A percentile compares a stretch with the other conserved stretches of the same genome.
These are phyloP conservation scores for Aureobasidium sp. DNA, from an alignment of 2,329 filamentous ascomycete genomes.

Conservation along the genomic window DNA sequence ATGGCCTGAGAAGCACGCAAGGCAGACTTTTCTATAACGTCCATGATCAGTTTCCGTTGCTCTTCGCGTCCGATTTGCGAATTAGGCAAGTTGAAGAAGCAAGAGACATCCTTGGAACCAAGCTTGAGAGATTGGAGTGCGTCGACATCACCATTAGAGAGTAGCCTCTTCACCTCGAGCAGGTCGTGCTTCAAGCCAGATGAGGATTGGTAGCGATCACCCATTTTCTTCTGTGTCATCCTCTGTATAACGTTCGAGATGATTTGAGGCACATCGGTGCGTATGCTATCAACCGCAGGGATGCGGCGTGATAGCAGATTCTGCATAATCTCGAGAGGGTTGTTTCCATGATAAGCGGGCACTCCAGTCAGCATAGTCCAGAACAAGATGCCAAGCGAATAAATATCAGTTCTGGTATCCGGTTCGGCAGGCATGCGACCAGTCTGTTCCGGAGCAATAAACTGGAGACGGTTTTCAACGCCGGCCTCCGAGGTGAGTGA, in stretches of 20 bases:
- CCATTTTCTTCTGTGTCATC: constrained; percentile 83
- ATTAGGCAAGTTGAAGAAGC: constrained; percentile 80
- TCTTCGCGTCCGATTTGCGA: constrained; percentile 71
- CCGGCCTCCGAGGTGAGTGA: constrained; percentile 74
- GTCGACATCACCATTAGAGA: constrained; percentile 66
- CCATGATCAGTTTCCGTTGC: constrained; percentile 63
- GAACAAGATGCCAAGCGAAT: constrained; percentile 82
- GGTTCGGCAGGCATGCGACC: constrained; percentile 88
- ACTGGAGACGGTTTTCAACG: constrained; percentile 81
- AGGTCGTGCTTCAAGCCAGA: constrained; percentile 81
- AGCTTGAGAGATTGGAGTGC: constrained; percentile 68
- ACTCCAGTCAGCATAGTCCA: constrained; percentile 78
- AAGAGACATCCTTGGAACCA: constrained; percentile 79
- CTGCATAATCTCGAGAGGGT: constrained; percentile 84
- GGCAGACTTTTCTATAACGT: constrained; percentile 69
- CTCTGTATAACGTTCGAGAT: constrained; percentile 79
- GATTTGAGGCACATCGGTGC: constrained; percentile 77
- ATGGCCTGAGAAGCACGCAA: constrained; percentile 48
- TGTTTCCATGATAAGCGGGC: constrained; percentile 70
- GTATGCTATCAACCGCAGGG: constrained; percentile 65
- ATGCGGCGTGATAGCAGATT: constrained; percentile 75
- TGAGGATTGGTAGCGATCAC: constrained; percentile 82
- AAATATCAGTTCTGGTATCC: constrained; percentile 87
- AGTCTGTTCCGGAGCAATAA: constrained; percentile 91
- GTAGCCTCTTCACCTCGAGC: constrained; percentile 62